These are phyloP conservation scores for Fusarium udum DNA, from an alignment of 2,329 filamentous ascomycete genomes.

Conservation along the genomic window DNA sequence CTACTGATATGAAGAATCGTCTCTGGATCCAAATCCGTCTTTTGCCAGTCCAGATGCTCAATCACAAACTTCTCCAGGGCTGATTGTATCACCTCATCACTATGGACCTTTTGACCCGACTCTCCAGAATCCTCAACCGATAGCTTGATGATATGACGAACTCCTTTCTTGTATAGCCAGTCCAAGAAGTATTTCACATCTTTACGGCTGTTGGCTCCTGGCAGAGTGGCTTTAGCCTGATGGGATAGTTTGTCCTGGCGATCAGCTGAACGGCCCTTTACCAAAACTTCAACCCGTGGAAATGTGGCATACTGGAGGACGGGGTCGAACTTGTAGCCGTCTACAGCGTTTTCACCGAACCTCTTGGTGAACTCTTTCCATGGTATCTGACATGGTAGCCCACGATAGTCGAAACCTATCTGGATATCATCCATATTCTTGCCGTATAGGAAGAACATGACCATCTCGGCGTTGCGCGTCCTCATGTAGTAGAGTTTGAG, in stretches of 20 bases:
- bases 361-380: not conserved
- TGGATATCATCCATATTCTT: not conserved
- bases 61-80: not conserved
- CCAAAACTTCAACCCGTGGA: not conserved
- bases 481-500: not conserved
- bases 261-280: not conserved
- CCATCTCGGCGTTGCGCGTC: not conserved
- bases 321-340: not conserved
- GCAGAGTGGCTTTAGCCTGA: not conserved
- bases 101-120: not conserved
- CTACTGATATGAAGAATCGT: not conserved
- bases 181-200: not conserved
- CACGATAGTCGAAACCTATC: not conserved
- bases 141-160: not conserved
- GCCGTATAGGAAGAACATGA: not conserved
- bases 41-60: not conserved
- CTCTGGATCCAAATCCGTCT: not conserved
- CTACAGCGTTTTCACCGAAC: not conserved
- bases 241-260: not conserved
- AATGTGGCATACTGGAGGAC: not conserved
- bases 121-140: not conserved
- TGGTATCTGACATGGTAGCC: not conserved
- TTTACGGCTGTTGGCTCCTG: not conserved
- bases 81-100: not conserved
- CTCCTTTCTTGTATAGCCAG: not conserved